Base-by-base conservation (phyloP, 495 filamentous ascomycete species). In the Neurospora sublineolata region DNA sequence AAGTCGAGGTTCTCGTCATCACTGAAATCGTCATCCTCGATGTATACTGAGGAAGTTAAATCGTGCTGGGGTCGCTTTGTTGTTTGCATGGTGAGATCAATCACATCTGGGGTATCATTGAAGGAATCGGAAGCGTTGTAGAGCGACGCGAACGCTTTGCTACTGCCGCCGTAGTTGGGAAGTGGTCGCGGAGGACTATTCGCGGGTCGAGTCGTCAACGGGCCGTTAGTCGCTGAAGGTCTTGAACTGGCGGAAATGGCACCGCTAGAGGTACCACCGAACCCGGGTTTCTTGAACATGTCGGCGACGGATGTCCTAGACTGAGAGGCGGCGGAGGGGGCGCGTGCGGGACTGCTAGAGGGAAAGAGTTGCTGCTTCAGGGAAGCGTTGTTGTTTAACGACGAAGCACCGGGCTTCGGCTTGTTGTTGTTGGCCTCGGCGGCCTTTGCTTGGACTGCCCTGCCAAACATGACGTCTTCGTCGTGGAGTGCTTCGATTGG, bases 21-120 rank as follows among this genome's bases (percentile, higher is more conserved):
- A 74, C 89, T 89, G 76, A 93, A 91, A 72, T 93, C 91, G 69
- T 88, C 84, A 68, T 89, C 88, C 69, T 84, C 83, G 73, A 88
- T 86, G 71, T 84, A 84, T 16, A 89, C 83, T 37, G 79, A 40
- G 14, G 69, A 44, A 76, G 68, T 10, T 67, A 37, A 33, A 72
- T 33, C 30, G 72, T 52, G 20, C 73, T 79, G 46, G 71, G 72
- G n/a, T 68, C 23, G 36, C 40, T 60, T 37, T 18, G 14, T 33
- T 12, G 52, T 8, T 40, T 69, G 60, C 4, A 27, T 40, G 4
- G 37, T 68, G n/a, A 78, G 67, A 14, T 78, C 70, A 16, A 73
- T 67, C 52, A 77, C 52, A 8, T 76, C 73, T 3, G 81, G 72
- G 27, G 70, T 73, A 38, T 84, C 80, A 73, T 79, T 79, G 73